These are phyloP conservation scores for Penicillium arizonense DNA, from an alignment of 495 filamentous ascomycete genomes.

Conservation along the genomic window DNA sequence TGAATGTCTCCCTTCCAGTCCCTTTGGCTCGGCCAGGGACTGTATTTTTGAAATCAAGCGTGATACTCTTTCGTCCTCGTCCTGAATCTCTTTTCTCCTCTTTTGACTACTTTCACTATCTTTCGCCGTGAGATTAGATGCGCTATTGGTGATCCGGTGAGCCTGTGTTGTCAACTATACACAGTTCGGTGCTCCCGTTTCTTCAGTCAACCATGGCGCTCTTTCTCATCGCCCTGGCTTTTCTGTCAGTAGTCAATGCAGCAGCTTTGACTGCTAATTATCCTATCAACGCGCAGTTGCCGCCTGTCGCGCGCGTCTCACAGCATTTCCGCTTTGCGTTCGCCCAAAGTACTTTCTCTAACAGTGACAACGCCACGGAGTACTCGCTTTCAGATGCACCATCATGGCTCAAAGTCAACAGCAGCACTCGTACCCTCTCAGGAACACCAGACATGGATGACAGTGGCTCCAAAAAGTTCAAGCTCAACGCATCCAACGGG, in stretches of 20 bases:
- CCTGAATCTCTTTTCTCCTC: slow-evolving; percentile 16
- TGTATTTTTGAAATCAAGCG: slow-evolving; percentile 20
- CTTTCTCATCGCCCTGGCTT: slow-evolving; percentile 27
- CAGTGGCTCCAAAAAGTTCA: slow-evolving; percentile 53
- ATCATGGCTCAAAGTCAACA: slow-evolving; percentile 68
- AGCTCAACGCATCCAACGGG: slow-evolving; percentile 59
- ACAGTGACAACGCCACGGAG: slow-evolving; percentile 46
- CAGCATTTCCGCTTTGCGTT: slow-evolving; percentile 66
- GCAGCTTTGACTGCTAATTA: slow-evolving; percentile 52
- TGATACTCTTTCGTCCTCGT: slow-evolving; percentile 17
- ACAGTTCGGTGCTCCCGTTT: slow-evolving; percentile 13
- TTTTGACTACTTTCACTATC: slow-evolving; percentile 12
- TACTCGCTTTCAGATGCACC: slow-evolving; percentile 64
- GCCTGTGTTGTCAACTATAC: slow-evolving; percentile 15
- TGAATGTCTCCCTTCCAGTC: slow-evolving; percentile 36
- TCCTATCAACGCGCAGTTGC: slow-evolving; percentile 74
- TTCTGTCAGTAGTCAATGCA: slow-evolving; percentile 39
- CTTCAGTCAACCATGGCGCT: slow-evolving; percentile 29
- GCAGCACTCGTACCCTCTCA: slow-evolving; percentile 56
- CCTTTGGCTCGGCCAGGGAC: slow-evolving; percentile 34
- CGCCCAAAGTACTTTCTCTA: slow-evolving; percentile 64
- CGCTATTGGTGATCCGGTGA: slow-evolving; percentile 9
- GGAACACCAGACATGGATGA: slow-evolving; percentile 62
- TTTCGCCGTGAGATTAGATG: slow-evolving; percentile 3
- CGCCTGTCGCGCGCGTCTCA: slow-evolving; percentile 67